phyloP scores from a whole-genome alignment of 1,284 basidiomycete genomes.

The Trametes versicolor region DNA sequence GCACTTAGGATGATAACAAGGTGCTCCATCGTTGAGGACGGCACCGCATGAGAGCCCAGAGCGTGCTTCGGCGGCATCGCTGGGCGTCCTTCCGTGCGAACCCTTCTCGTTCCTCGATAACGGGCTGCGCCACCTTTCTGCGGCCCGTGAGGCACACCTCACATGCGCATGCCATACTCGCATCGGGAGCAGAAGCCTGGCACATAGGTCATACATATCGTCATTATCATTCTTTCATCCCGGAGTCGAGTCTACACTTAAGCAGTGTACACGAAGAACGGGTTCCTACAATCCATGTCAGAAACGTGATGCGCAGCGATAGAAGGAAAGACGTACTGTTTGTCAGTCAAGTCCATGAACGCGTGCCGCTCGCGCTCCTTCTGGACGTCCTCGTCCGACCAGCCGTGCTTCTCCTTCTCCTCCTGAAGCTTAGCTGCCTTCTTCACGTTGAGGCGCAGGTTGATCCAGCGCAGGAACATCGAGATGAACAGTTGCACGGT shows the following conservation, averaged over 20 bases:
- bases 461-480: conserved; percentile 62
- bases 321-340: conserved; percentile 52
- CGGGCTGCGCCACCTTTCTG: background rate
- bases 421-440: conserved; percentile 54
- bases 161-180: background rate
- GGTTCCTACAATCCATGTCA: conserved; percentile 40
- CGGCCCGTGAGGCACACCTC: background rate
- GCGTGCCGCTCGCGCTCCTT: conserved; percentile 64
- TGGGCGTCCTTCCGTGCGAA: background rate
- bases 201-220: background rate
- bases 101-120: conserved; percentile 2
- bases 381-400: conserved; percentile 64
- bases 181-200: too few relatives aligned
- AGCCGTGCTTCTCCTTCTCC: conserved; percentile 55
- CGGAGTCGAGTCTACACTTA: conserved; percentile 25
- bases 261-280: conserved; percentile 49
- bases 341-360: conserved; percentile 69
- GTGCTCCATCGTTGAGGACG: background rate
- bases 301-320: background rate
- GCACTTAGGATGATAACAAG: conserved; percentile 15
- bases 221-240: background rate
- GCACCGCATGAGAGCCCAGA: conserved; percentile 11
- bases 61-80: background rate
- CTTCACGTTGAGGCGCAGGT: conserved; percentile 58
- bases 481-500: conserved; percentile 58